Base-by-base conservation (phyloP, 306 rosid genomes). In the Dalbergia cultrata region DNA sequence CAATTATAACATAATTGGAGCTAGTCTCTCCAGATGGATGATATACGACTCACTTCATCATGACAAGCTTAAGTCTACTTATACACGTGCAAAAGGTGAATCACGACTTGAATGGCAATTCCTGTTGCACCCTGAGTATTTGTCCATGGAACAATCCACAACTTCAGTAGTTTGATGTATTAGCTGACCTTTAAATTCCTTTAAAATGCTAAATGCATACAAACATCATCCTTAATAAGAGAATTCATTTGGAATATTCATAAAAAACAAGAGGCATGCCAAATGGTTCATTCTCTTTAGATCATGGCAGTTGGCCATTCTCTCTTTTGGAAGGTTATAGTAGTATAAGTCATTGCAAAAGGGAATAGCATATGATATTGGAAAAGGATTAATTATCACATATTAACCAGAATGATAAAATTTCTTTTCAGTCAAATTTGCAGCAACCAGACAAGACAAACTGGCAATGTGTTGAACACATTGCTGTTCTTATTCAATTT, bases 221-320 rank as follows among this genome's bases (percentile, higher is more conserved):
- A 70, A 70, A 70, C 44, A 49, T 26, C 61, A 70, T 4, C 60
- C 58, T 47, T 49, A 37, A 37, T 37, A 37, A 37, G 41, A 37
- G 41, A 37, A 5, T 37, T 37, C 41, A 37, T 37, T 37, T 4
- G 7, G 7, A 52, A 49, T 31, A 5, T 26, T 66, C 11, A 66
- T 18, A 10, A 39, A 37, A 37, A 26, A 26, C 41, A 37, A 37
- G 53, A 39, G 16, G 33, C 16, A 9, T n/a, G 31, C 52, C 52
- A n/a, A 17, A 19, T 44, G 45, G 35, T 5, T 68, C 58, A 12
- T 7, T 19, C 13, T 68, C 73, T 18, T 6, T 41, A 66, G 26
- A 13, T 18, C 26, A 39, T 19, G n/a, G 18, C 72, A 66, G 17
- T 43, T 18, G 41, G 41, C 41, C 41, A 37, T 37, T 37, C 41